Base-by-base conservation (phyloP, 2,329 filamentous ascomycete genomes). In the Paraphoma chrysanthemicola region DNA sequence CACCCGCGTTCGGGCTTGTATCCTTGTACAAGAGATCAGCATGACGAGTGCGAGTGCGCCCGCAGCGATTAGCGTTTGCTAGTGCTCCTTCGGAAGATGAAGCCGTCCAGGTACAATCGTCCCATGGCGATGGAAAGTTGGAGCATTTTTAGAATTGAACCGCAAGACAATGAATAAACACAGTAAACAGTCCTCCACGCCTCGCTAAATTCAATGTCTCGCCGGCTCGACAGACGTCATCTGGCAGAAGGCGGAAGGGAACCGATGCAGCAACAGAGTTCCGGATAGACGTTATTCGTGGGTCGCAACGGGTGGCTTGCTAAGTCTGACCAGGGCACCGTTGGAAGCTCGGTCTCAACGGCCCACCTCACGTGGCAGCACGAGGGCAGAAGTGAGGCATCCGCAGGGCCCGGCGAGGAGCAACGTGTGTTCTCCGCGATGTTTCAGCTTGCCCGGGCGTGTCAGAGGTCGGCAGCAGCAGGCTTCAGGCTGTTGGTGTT, bases 401-500 rank as follows among this genome's bases (percentile, higher is more conserved):
- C 3, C 23, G 44, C 12, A 36, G 3, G 14, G 16, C 29, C 9
- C 9, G 38, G n/a, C 3, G 45, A 8, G 31, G 44, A 39, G 33
- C 36, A 41, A 23, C 31, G 6, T n/a, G 28, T 31, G 38, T 18
- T 41, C 31, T 43, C 30, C 38, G 48, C 36, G 29, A 46, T 29
- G 48, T 51, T 48, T 48, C 44, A 44, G 41, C 38, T 11, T 30
- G 48, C 18, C 30, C 17, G 11, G n/a, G 41, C 31, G 44, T 33
- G 42, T 60, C 52, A 59, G 54, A 45, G 52, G 52, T 43, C 23
- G 18, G 36, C 23, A 33, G 54, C 38, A 48, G 51, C 48, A 44
- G 43, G 47, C 39, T 51, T 55, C 48, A 50, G 51, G 44, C 51
- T 54, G 50, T 51, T 45, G 47, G 51, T 52, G 45, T 53, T 56